Evolutionary conservation across 495 filamentous ascomycete genomes (phyloP).

Genomic region (Neurospora terricola): DNA sequence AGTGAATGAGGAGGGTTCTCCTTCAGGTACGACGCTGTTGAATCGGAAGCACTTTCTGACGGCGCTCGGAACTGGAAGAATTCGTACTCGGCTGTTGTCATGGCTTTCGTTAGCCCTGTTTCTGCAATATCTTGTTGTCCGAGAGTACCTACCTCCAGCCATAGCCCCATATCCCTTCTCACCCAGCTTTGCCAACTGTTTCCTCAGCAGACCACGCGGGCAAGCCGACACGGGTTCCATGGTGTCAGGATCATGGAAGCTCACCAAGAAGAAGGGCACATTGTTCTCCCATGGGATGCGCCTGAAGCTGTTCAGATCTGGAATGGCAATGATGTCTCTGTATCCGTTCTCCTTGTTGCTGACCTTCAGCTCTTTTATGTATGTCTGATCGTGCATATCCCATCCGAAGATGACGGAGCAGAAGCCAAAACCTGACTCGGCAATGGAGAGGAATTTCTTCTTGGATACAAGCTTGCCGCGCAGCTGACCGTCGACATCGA

Average conservation of each 20-base stretch:
- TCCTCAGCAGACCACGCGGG: constrained; percentile 66
- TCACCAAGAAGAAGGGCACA: constrained; percentile 86
- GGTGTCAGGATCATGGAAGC: constrained; percentile 72
- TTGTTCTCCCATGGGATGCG: constrained; percentile 93
- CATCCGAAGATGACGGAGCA: constrained; percentile 95
- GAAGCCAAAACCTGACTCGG: constrained; percentile 81
- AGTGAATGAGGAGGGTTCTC: constrained; percentile 62
- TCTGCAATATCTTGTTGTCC: background rate
- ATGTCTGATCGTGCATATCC: constrained; percentile 96
- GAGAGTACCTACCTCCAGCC: constrained; percentile 69
- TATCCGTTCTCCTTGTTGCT: constrained; percentile 93
- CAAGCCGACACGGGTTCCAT: constrained; percentile 65
- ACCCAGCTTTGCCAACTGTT: constrained; percentile 54
- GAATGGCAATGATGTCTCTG: constrained; percentile 73
- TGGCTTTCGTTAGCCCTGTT: constrained; percentile 1
- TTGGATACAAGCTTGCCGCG: constrained; percentile 94
- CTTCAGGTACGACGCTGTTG: constrained; percentile 62
- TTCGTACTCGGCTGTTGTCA: constrained; percentile 74
- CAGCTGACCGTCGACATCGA: constrained; percentile 84
- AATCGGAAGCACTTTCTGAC: constrained; percentile 36
- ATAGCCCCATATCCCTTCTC: constrained; percentile 65
- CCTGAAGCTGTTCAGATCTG: constrained; percentile 72
- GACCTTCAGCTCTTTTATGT: constrained; percentile 72
- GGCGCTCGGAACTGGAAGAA: constrained; percentile 90
- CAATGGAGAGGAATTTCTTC: constrained; percentile 87